These are phyloP conservation scores for Claviceps lovelessii DNA, from an alignment of 2,329 filamentous ascomycete genomes.

Conservation along the genomic window DNA sequence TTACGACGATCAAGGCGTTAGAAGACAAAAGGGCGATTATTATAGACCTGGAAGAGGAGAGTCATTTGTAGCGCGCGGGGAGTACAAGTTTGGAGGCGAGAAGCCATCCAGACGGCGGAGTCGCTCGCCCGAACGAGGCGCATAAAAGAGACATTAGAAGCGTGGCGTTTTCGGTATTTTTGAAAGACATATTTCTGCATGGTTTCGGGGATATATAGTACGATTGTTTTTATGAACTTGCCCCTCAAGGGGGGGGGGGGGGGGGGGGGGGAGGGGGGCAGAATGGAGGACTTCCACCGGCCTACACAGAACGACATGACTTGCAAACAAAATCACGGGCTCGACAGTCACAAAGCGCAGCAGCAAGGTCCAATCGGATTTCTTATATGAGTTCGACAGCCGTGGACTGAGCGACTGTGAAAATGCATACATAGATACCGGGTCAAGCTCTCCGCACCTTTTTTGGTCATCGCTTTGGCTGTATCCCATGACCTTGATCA, in stretches of 20 bases:
- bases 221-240: no score
- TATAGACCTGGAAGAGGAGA: constrained; percentile 12
- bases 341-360: neutral
- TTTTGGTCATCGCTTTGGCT: neutral
- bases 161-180: neutral
- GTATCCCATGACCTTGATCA: neutral
- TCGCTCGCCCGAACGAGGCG: neutral
- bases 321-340: neutral
- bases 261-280: no score
- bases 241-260: no score
- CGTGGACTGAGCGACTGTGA: neutral
- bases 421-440: neutral
- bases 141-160: neutral
- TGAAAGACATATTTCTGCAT: neutral
- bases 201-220: no score
- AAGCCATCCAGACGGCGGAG: neutral
- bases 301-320: neutral
- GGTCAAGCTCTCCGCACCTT: neutral
- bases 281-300: no score
- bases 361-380: neutral
- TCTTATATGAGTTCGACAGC: neutral
- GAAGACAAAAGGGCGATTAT: constrained; percentile 12
- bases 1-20: neutral
- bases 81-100: neutral
- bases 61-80: no score